phyloP scores from a whole-genome alignment of 2,329 filamentous ascomycete species.

The Ascomycota sp. region DNA sequence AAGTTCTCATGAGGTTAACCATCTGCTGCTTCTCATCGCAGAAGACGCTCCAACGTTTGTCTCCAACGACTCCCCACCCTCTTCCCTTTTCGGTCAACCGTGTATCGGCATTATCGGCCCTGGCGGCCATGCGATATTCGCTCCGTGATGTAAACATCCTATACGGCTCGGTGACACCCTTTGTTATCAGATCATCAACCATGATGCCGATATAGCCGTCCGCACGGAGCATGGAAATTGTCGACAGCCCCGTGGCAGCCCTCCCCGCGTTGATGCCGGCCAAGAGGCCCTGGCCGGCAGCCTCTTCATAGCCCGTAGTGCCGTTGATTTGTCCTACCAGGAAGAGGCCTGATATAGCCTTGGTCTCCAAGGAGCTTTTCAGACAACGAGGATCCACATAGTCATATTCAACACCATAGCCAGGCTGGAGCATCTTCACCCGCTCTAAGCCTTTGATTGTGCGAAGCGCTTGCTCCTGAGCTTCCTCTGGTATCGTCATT shows the following conservation, averaged over 20 bases:
- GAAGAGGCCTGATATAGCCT: slow-evolving; percentile 71
- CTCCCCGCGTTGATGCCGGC: slow-evolving; percentile 89
- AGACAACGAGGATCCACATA: slow-evolving; percentile 88
- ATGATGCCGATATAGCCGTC: slow-evolving; percentile 97
- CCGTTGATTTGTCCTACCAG: slow-evolving; percentile 95
- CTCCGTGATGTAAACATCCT: slow-evolving; percentile 94
- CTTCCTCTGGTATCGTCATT: slow-evolving; percentile 84
- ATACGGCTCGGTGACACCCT: slow-evolving; percentile 91
- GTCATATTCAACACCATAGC: slow-evolving; percentile 96
- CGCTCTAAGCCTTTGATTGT: slow-evolving; percentile 79
- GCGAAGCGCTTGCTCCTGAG: slow-evolving; percentile 66
- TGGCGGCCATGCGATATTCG: slow-evolving; percentile 83
- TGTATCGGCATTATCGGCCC: slow-evolving; percentile 83
- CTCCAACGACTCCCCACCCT: slow-evolving; percentile 56
- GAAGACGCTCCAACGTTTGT: slow-evolving; percentile 57
- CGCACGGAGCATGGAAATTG: slow-evolving; percentile 52
- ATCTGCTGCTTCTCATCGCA: slow-evolving; percentile 46
- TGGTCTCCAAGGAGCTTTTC: slow-evolving; percentile 80
- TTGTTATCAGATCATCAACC: slow-evolving; percentile 94
- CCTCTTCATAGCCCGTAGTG: slow-evolving; percentile 95
- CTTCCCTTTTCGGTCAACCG: slow-evolving; percentile 66
- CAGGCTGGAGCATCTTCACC: slow-evolving; percentile 79
- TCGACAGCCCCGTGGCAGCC: slow-evolving; percentile 42
- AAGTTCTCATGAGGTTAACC: slow-evolving; percentile 37
- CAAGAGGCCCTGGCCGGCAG: slow-evolving; percentile 77